phyloP scores from a whole-genome alignment of 768 basidiomycete species.

The Agaricus sinodeliciosus region DNA sequence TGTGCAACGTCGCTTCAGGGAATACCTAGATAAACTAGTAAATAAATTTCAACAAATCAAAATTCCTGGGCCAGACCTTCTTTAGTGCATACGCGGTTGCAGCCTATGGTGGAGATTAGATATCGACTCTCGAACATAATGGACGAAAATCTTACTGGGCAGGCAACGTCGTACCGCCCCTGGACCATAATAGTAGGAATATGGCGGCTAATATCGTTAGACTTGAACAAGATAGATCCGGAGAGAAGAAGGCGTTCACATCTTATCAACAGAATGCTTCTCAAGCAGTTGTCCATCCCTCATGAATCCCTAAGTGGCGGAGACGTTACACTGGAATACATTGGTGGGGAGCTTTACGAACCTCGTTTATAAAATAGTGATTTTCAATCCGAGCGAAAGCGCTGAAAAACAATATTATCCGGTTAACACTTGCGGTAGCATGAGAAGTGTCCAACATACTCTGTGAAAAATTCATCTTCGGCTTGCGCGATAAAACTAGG shows the following conservation, averaged over 20 bases:
- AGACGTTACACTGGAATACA: background rate
- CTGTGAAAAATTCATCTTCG: slow-evolving; percentile 67
- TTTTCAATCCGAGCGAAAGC: slow-evolving; percentile 90
- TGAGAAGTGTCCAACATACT: slow-evolving; percentile 32
- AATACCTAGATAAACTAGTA: slow-evolving; percentile 38
- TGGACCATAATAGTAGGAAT: slow-evolving; percentile 81
- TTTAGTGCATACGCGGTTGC: slow-evolving; percentile 79
- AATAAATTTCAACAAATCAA: background rate
- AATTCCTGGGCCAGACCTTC: slow-evolving; percentile 31
- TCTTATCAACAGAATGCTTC: slow-evolving; percentile 79
- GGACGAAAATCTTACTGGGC: slow-evolving; percentile 48
- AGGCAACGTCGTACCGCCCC: slow-evolving; percentile 86
- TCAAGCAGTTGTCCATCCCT: slow-evolving; percentile 87
- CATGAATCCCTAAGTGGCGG: slow-evolving; percentile 64
- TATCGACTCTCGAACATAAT: background rate
- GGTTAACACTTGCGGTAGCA: background rate
- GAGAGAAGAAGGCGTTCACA: slow-evolving; percentile 37
- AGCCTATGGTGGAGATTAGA: slow-evolving; percentile 31
- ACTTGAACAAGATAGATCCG: background rate
- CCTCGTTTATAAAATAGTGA: slow-evolving; percentile 83
- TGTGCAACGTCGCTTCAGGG: slow-evolving; percentile 69
- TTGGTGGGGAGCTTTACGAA: slow-evolving; percentile 22
- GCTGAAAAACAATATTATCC: slow-evolving; percentile 27
- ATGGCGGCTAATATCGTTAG: slow-evolving; percentile 52
- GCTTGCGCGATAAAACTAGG: slow-evolving; percentile 62